Percentiles rank a stretch among this genome's conserved stretches.
These are phyloP conservation scores for Cyclocybe cylindracea DNA, from an alignment of 768 basidiomycete genomes.

Conservation along the genomic window DNA sequence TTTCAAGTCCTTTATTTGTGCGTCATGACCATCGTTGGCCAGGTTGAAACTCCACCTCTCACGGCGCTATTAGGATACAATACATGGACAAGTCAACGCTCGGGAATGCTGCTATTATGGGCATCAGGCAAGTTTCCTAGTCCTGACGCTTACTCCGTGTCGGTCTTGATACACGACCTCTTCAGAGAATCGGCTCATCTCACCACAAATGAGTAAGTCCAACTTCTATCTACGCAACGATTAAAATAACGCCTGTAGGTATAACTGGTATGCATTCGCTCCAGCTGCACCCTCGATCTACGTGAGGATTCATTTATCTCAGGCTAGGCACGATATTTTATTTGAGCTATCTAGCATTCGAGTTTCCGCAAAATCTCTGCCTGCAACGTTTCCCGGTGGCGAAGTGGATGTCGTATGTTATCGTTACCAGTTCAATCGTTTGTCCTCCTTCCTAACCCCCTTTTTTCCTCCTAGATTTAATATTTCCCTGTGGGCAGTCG, in stretches of 20 bases:
- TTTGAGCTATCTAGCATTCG: conserved; percentile 67
- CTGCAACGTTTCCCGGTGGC: conserved; percentile 75
- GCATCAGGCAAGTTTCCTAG: conserved; percentile 50
- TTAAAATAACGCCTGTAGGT: conserved; percentile 36
- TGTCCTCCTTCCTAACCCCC: not conserved
- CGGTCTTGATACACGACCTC: not conserved
- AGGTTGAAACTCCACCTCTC: not conserved
- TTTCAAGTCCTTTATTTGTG: conserved; percentile 57
- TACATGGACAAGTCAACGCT: conserved; percentile 80
- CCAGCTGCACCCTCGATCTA: too few relatives aligned
- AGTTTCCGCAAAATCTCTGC: conserved; percentile 74
- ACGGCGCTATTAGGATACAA: conserved; percentile 51
- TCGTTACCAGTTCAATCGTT: not conserved
- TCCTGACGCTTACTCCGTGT: too few relatives aligned
- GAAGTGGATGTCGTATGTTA: conserved; percentile 73
- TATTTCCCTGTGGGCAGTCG: conserved; percentile 66
- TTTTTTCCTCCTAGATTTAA: conserved; percentile 45
- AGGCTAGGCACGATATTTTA: conserved; percentile 82
- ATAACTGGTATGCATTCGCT: conserved; percentile 53
- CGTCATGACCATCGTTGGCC: conserved; percentile 1
- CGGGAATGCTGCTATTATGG: conserved; percentile 67
- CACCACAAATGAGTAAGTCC: conserved; percentile 60
- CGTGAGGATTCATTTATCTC: not conserved
- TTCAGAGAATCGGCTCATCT: conserved; percentile 60
- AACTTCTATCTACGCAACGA: not conserved